phyloP scores from a whole-genome alignment of 2,329 filamentous ascomycete species.

The Ophiobolus disseminans region DNA sequence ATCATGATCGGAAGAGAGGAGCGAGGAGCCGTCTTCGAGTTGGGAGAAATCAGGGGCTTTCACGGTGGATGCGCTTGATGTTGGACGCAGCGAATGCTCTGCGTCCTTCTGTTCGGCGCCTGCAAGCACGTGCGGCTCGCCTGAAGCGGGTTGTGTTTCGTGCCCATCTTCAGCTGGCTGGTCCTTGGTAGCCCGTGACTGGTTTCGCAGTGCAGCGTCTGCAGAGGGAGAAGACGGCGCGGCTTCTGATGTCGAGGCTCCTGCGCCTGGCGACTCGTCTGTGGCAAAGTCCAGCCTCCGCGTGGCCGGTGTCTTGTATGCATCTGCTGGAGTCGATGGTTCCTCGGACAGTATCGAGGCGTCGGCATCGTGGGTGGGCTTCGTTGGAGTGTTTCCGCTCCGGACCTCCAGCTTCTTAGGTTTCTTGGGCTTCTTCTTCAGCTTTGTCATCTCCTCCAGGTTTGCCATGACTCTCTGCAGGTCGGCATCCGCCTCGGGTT shows the following conservation, averaged over 20 bases:
- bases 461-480: slow-evolving; percentile 25
- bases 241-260: slow-evolving; percentile 39
- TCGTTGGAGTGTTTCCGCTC: slow-evolving; percentile 22
- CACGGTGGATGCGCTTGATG: slow-evolving; percentile 50
- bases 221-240: slow-evolving; percentile 54
- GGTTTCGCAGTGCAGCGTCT: slow-evolving; percentile 47
- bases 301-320: slow-evolving; percentile 52
- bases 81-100: slow-evolving; percentile 39
- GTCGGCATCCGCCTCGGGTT: slow-evolving; percentile 11
- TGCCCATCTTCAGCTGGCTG: slow-evolving; percentile 4
- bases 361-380: slow-evolving; percentile 23
- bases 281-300: slow-evolving; percentile 31
- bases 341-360: slow-evolving; percentile 41
- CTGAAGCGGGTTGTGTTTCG: slow-evolving; percentile 4
- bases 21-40: slow-evolving; percentile 38
- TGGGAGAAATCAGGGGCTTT: slow-evolving; percentile 46
- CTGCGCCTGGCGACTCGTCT: slow-evolving; percentile 37
- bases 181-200: slow-evolving; percentile 24
- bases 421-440: slow-evolving; percentile 33
- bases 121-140: slow-evolving; percentile 11
- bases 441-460: slow-evolving; percentile 24
- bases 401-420: slow-evolving; percentile 30
- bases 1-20: slow-evolving; percentile 39
- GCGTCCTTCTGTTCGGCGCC: slow-evolving; percentile 22
- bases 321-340: slow-evolving; percentile 50